phyloP scores from a whole-genome alignment of 257 asterid species.

The Knoxia roxburghii region DNA sequence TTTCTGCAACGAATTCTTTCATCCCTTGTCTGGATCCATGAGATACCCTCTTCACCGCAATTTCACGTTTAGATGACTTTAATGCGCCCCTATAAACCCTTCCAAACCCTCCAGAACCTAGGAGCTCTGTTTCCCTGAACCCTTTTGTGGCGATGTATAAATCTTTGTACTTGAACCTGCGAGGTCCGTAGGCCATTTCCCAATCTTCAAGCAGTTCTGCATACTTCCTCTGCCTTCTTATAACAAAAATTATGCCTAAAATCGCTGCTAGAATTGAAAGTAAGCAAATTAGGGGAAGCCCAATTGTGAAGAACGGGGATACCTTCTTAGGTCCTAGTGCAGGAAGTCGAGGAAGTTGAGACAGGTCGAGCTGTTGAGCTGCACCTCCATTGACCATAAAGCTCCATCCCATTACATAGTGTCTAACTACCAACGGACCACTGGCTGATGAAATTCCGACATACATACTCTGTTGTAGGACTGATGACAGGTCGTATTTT shows the following conservation, averaged over 20 bases:
- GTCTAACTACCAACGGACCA: constrained; percentile 34
- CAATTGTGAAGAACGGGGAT: constrained; percentile 27
- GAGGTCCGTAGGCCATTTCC: constrained; percentile 50
- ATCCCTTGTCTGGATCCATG: constrained; percentile 6
- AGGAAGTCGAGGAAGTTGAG: constrained; percentile 49
- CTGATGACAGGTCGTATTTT: constrained; percentile 29
- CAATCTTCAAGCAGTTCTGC: constrained; percentile 57
- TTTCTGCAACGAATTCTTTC: not conserved
- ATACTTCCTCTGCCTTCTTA: constrained; percentile 32
- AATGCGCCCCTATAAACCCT: constrained; percentile 49
- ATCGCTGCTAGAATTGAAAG: not conserved
- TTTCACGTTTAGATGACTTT: constrained; percentile 14
- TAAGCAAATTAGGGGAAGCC: constrained; percentile 26
- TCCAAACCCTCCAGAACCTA: constrained; percentile 67
- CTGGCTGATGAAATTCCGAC: constrained; percentile 56
- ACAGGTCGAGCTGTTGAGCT: constrained; percentile 33
- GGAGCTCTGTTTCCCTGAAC: constrained; percentile 29
- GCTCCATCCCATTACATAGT: constrained; percentile 61
- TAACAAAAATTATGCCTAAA: constrained; percentile 10
- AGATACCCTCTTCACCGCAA: constrained; percentile 7
- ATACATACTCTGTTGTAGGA: constrained; percentile 40
- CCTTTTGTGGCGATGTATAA: constrained; percentile 7
- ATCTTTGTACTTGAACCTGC: constrained; percentile 37
- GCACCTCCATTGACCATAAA: constrained; percentile 31
- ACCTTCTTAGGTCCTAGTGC: constrained; percentile 29